Percentiles rank a stretch among this genome's conserved stretches.
phyloP scores from a whole-genome alignment of 257 asterid species.

The Dorcoceras hygrometricum region DNA sequence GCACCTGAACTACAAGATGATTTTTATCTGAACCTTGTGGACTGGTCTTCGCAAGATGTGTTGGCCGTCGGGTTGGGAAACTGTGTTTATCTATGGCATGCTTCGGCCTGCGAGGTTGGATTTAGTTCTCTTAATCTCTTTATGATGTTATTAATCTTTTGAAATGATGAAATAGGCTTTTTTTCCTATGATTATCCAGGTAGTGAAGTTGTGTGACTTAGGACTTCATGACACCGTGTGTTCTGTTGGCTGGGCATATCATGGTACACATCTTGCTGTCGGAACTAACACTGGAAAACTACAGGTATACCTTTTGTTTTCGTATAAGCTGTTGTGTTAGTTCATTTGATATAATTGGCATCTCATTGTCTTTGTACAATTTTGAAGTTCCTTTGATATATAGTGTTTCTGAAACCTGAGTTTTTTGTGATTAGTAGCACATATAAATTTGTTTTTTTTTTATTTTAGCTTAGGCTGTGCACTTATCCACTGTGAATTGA shows the following conservation, averaged over 20 bases:
- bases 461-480: slow-evolving; percentile 5
- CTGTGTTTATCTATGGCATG: slow-evolving; percentile 56
- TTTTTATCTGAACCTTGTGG: slow-evolving; percentile 53
- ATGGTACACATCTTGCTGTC: slow-evolving; percentile 85
- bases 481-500: background rate
- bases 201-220: slow-evolving; percentile 82
- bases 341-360: background rate
- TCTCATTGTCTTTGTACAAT: background rate
- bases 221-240: slow-evolving; percentile 77
- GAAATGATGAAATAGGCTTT: background rate
- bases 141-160: too few species aligned
- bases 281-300: slow-evolving; percentile 90
- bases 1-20: slow-evolving; percentile 80
- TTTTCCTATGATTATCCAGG: slow-evolving; percentile 43
- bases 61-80: slow-evolving; percentile 54
- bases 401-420: slow-evolving; percentile 8
- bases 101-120: slow-evolving; percentile 48
- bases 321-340: background rate
- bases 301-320: slow-evolving; percentile 43
- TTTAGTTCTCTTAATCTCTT: too few species aligned
- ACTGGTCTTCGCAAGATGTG: slow-evolving; percentile 52
- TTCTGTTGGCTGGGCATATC: slow-evolving; percentile 92
- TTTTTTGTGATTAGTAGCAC: background rate
- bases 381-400: background rate
- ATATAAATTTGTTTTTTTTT: background rate